Percentiles rank a stretch among this genome's conserved stretches.
phyloP scores from a whole-genome alignment of 2,329 filamentous ascomycete genomes.

The Podosphaera xanthii region DNA sequence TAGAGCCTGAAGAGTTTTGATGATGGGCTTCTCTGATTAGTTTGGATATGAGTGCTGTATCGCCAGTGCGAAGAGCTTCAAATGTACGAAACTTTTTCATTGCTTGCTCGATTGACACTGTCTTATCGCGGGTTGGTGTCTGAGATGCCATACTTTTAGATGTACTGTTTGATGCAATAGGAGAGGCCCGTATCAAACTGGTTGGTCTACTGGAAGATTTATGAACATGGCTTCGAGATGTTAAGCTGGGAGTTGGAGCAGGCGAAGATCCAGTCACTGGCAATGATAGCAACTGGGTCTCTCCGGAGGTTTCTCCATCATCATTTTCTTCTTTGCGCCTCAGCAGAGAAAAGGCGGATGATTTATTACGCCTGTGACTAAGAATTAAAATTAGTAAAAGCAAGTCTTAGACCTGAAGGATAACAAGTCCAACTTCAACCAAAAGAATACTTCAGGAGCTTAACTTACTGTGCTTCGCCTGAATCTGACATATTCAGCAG shows the following conservation, averaged over 20 bases:
- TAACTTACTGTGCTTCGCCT: not conserved
- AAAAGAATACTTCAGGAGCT: too few species aligned
- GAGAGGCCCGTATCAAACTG: conserved; percentile 13
- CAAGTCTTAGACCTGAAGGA: too few species aligned
- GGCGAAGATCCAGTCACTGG: conserved; percentile 9
- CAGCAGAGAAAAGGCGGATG: conserved; percentile 29
- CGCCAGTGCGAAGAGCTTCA: conserved; percentile 73
- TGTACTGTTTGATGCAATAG: conserved; percentile 7
- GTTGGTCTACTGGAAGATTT: conserved; percentile 13
- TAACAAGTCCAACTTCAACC: not conserved
- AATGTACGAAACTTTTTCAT: conserved; percentile 88
- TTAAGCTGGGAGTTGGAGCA: conserved; percentile 9
- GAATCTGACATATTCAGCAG: not conserved
- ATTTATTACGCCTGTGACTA: conserved; percentile 27
- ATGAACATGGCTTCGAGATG: conserved; percentile 9
- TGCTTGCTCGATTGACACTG: conserved; percentile 60
- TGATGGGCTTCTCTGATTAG: conserved; percentile 43
- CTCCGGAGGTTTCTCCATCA: conserved; percentile 14
- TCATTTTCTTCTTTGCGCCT: conserved; percentile 22
- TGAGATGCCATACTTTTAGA: conserved; percentile 5
- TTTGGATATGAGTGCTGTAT: conserved; percentile 73
- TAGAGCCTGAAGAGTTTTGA: conserved; percentile 23
- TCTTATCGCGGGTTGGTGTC: conserved; percentile 10
- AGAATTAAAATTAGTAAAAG: conserved; percentile 6
- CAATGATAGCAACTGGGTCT: conserved; percentile 8